A percentile compares a stretch with the other conserved stretches of the same genome.
phyloP scores from a whole-genome alignment of 345 rosid species.

The Raphanus sativus region DNA sequence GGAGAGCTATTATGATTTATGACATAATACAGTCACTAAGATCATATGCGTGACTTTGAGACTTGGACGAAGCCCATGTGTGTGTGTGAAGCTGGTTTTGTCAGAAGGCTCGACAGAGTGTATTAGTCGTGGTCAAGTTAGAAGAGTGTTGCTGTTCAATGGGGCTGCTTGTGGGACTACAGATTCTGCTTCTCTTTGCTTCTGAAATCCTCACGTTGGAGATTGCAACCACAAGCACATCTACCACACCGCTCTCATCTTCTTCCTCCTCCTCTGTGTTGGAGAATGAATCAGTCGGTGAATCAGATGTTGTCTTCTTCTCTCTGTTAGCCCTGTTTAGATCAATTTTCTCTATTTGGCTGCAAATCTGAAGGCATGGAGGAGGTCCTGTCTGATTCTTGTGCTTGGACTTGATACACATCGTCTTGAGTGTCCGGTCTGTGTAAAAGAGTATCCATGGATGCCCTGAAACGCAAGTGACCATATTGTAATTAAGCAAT shows the following conservation, averaged over 20 bases:
- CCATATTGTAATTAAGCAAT: not conserved
- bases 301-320: constrained; percentile 21
- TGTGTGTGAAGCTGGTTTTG: constrained; percentile 14
- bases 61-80: constrained; percentile 6
- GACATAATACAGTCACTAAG: constrained; percentile 14
- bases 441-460: constrained; percentile 90
- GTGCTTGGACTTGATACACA: constrained; percentile 62
- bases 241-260: constrained; percentile 78
- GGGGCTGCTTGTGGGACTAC: constrained; percentile 70
- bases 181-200: constrained; percentile 81
- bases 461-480: constrained; percentile 57
- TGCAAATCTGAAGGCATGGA: constrained; percentile 23
- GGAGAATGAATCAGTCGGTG: constrained; percentile 48
- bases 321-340: constrained; percentile 35
- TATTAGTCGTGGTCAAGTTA: constrained; percentile 76
- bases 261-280: constrained; percentile 70
- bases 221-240: constrained; percentile 83
- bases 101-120: constrained; percentile 90
- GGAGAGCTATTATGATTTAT: constrained; percentile 18
- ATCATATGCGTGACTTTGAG: constrained; percentile 2
- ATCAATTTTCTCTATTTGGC: constrained; percentile 26
- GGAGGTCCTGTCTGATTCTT: constrained; percentile 56
- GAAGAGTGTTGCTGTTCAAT: constrained; percentile 87
- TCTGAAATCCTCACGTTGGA: constrained; percentile 83
- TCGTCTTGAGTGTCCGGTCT: constrained; percentile 59